Conservation (phyloP, 108 stramenopile species). For the Fragilaria radians region DNA sequence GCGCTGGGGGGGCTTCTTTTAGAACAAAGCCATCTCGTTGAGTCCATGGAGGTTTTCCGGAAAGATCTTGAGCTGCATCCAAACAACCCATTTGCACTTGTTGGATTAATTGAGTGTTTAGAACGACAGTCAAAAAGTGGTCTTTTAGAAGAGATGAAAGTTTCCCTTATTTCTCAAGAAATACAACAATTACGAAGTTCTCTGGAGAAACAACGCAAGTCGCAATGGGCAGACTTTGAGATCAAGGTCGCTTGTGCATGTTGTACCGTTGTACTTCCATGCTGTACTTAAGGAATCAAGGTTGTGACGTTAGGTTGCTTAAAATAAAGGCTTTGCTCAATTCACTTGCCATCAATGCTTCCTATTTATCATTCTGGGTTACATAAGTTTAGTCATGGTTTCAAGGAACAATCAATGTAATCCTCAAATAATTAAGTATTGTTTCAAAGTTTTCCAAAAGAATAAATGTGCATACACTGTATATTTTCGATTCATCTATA, state of each 20-base stretch:
- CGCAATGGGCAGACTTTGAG: constrained; percentile 54
- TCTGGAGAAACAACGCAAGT: constrained; percentile 35
- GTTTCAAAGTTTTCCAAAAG: too few species aligned
- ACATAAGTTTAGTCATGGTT: too few species aligned
- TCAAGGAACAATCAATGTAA: too few species aligned
- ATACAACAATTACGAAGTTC: constrained; percentile 27
- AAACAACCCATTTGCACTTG: constrained; percentile 74
- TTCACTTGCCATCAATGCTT: too few species aligned
- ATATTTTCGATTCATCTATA: too few species aligned
- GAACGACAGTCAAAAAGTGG: constrained; percentile 13
- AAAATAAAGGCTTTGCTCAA: too few species aligned
- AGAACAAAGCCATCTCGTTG: constrained; percentile 58
- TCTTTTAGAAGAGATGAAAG: constrained; percentile 10
- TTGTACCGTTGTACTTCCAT: constrained; percentile 17
- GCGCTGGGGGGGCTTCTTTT: constrained; percentile 77
- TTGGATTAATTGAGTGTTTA: constrained; percentile 62
- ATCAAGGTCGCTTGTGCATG: constrained; percentile 64
- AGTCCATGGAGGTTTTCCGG: constrained; percentile 65
- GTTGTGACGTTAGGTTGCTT: too few species aligned
- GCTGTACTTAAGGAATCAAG: constrained; percentile 1
- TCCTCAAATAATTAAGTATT: too few species aligned
- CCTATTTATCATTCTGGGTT: too few species aligned
- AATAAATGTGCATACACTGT: too few species aligned
- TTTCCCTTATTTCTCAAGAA: constrained; percentile 12
- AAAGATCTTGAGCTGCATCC: constrained; percentile 75